Conservation (phyloP, 2,329 filamentous ascomycete genomes). For the Davidsoniella virescens region DNA sequence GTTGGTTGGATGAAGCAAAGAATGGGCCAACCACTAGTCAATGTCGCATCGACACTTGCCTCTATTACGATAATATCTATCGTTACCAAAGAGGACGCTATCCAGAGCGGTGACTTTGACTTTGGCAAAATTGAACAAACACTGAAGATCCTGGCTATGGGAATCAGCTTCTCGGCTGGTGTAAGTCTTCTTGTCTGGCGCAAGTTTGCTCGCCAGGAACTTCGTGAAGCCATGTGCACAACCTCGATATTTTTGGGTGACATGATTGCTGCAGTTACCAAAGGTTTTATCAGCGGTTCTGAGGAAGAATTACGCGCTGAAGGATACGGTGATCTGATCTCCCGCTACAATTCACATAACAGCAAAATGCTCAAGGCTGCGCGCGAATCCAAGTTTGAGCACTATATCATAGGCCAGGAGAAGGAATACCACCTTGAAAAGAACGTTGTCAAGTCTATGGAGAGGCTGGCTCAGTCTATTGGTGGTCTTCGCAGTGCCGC, state of each 20-base stretch:
- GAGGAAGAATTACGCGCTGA: slow-evolving; percentile 59
- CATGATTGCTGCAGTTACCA: slow-evolving; percentile 66
- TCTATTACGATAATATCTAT: slow-evolving; percentile 81
- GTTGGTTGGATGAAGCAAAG: slow-evolving; percentile 77
- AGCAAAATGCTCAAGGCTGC: slow-evolving; percentile 59
- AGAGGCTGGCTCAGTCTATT: slow-evolving; percentile 72
- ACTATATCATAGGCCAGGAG: slow-evolving; percentile 68
- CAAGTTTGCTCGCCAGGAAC: slow-evolving; percentile 54
- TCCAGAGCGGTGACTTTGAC: slow-evolving; percentile 68
- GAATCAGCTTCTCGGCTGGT: slow-evolving; percentile 51
- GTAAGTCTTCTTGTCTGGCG: slow-evolving; percentile 69
- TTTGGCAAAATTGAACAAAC: slow-evolving; percentile 69
- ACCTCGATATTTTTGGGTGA: slow-evolving; percentile 62
- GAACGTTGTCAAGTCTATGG: slow-evolving; percentile 66
- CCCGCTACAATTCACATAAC: slow-evolving; percentile 10
- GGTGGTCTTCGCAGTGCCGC: slow-evolving; percentile 83
- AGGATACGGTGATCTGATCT: slow-evolving; percentile 31
- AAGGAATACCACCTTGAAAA: slow-evolving; percentile 64
- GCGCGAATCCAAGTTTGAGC: slow-evolving; percentile 75
- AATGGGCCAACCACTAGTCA: slow-evolving; percentile 62
- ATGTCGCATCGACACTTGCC: slow-evolving; percentile 69
- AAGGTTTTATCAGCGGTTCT: slow-evolving; percentile 66
- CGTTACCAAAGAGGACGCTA: slow-evolving; percentile 77
- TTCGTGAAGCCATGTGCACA: slow-evolving; percentile 49
- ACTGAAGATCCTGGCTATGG: slow-evolving; percentile 69